A percentile compares a stretch with the other conserved stretches of the same genome.
phyloP scores from a whole-genome alignment of 306 rosid genomes.

The Rosa persica region DNA sequence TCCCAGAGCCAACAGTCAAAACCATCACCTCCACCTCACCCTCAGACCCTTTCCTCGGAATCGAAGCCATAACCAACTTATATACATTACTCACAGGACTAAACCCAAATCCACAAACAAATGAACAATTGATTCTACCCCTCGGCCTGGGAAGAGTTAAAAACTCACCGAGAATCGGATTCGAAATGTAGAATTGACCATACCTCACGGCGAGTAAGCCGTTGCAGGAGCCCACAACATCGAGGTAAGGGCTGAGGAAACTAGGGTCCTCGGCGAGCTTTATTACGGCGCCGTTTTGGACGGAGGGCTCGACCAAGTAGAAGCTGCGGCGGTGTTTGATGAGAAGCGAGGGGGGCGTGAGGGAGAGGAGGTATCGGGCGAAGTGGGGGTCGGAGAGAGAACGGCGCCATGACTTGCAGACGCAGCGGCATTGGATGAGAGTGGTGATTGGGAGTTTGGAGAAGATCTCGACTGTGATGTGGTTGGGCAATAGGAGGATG shows the following conservation, averaged over 20 bases:
- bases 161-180: neutral
- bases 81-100: neutral
- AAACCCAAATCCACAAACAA: constrained; percentile 3
- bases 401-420: constrained; percentile 12
- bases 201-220: neutral
- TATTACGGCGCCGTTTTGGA: neutral
- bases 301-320: neutral
- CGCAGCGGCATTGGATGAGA: constrained; percentile 11
- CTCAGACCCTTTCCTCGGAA: neutral
- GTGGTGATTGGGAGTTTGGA: constrained; percentile 3
- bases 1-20: neutral
- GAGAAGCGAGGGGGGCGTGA: neutral
- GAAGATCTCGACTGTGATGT: constrained; percentile 9
- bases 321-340: constrained; percentile 1
- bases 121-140: neutral
- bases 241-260: neutral
- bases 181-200: neutral
- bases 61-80: neutral
- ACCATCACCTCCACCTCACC: neutral
- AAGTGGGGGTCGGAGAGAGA: neutral
- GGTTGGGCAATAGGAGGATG: constrained; percentile 4
- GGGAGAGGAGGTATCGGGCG: neutral
- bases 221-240: neutral
- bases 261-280: neutral
- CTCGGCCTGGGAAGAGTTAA: neutral